Evolutionary conservation across 164 flowering plant species (phyloP).

Genomic region (Dillenia suffruticosa): DNA sequence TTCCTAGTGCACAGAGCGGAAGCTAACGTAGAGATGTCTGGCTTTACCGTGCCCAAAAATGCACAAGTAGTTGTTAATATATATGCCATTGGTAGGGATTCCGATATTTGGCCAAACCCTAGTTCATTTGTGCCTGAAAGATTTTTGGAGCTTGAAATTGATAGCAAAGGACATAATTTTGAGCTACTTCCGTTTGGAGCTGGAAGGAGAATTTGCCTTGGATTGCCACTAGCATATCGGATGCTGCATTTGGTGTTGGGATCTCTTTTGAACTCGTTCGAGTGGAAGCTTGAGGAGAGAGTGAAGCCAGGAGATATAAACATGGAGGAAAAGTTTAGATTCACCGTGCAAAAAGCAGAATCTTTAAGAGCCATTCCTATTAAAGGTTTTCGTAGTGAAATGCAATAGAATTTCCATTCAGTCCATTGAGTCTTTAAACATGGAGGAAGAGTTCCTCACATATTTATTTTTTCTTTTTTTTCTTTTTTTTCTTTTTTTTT

Average conservation of each 20-base stretch:
- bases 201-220: slow-evolving; percentile 15
- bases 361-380: too few species aligned
- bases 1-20: slow-evolving; percentile 5
- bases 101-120: slow-evolving; percentile 7
- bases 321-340: too few species aligned
- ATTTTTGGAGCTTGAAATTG: slow-evolving; percentile 7
- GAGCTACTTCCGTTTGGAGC: not conserved
- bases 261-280: not conserved
- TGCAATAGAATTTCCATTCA: too few species aligned
- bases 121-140: slow-evolving; percentile 11
- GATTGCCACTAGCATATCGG: slow-evolving; percentile 8
- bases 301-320: too few species aligned
- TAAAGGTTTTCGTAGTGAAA: too few species aligned
- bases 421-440: too few species aligned
- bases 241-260: slow-evolving; percentile 5
- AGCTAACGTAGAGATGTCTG: slow-evolving; percentile 11
- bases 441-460: too few species aligned
- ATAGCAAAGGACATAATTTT: slow-evolving; percentile 9
- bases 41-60: slow-evolving; percentile 11
- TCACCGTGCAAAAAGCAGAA: too few species aligned
- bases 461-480: too few species aligned
- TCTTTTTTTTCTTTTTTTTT: too few species aligned
- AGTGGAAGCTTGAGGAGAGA: too few species aligned
- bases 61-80: slow-evolving; percentile 17
- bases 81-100: slow-evolving; percentile 17